Evolutionary conservation across 140 eudicot species (phyloP).

Genomic region (Stevia rebaudiana): DNA sequence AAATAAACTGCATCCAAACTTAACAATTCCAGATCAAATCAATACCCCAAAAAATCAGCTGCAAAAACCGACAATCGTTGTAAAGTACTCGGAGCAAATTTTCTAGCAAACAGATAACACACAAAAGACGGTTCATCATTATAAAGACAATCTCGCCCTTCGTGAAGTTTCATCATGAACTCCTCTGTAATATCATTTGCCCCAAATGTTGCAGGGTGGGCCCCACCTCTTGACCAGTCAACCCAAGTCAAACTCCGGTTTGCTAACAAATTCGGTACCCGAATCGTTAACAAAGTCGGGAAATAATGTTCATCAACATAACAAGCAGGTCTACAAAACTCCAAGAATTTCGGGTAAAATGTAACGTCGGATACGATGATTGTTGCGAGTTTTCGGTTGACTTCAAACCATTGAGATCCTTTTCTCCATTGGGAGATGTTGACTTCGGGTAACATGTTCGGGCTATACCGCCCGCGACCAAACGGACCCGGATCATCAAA

Average conservation of each 20-base stretch:
- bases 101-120: conserved; percentile 36
- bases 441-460: conserved; percentile 58
- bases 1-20: conserved; percentile 24
- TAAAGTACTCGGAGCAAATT: conserved; percentile 37
- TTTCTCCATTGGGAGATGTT: conserved; percentile 67
- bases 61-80: conserved; percentile 22
- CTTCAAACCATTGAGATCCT: conserved; percentile 62
- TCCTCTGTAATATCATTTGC: conserved; percentile 25
- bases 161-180: conserved; percentile 34
- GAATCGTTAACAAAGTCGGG: conserved; percentile 28
- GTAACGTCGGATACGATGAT: conserved; percentile 22
- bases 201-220: conserved; percentile 40
- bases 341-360: conserved; percentile 31
- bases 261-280: conserved; percentile 22
- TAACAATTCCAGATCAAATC: conserved; percentile 18
- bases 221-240: conserved; percentile 45
- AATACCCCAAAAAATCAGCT: conserved; percentile 28
- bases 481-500: conserved; percentile 65
- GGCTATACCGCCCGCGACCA: conserved; percentile 68
- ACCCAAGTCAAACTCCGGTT: conserved; percentile 44
- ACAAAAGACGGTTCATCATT: conserved; percentile 26
- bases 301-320: conserved; percentile 43
- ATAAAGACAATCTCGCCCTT: conserved; percentile 27
- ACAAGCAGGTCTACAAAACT: conserved; percentile 41
- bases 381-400: conserved; percentile 34